phyloP scores from a whole-genome alignment of 1,284 basidiomycete genomes.

The Heterobasidion parviporum region DNA sequence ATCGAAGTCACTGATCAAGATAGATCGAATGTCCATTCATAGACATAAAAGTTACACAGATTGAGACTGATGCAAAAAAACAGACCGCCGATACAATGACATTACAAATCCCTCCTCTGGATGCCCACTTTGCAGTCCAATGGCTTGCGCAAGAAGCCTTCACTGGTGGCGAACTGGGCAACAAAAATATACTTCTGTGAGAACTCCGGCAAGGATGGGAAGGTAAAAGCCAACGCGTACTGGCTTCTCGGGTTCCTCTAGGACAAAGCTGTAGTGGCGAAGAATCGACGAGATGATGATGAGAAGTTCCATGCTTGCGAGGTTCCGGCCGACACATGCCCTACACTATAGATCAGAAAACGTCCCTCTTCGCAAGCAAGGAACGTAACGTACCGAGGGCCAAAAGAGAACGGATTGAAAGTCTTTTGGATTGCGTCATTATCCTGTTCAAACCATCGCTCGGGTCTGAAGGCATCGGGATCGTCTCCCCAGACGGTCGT shows the following conservation, averaged over 20 bases:
- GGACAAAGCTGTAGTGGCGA: slow-evolving; percentile 63
- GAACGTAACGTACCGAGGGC: slow-evolving; percentile 37
- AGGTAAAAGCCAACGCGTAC: slow-evolving; percentile 30
- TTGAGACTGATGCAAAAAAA: not conserved
- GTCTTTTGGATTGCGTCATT: slow-evolving; percentile 51
- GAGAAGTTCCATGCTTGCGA: slow-evolving; percentile 68
- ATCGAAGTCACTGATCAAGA: not conserved
- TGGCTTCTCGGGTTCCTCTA: slow-evolving; percentile 45
- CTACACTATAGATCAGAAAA: slow-evolving; percentile 25
- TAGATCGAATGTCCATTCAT: not conserved
- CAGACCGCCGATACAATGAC: not conserved
- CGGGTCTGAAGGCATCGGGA: slow-evolving; percentile 67
- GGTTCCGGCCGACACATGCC: slow-evolving; percentile 67
- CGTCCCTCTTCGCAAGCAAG: slow-evolving; percentile 2
- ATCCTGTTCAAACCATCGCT: slow-evolving; percentile 74
- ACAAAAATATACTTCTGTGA: slow-evolving; percentile 7
- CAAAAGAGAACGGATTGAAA: slow-evolving; percentile 70
- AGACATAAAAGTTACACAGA: not conserved
- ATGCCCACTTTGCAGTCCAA: slow-evolving; percentile 59
- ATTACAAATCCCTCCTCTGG: slow-evolving; percentile 37
- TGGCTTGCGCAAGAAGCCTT: slow-evolving; percentile 78
- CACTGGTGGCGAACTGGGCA: slow-evolving; percentile 53
- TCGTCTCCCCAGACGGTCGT: slow-evolving; percentile 69
- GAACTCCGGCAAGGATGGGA: not conserved
- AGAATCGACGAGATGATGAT: slow-evolving; percentile 70